phyloP scores from a whole-genome alignment of 345 rosid species.

The Hypericum perforatum region DNA sequence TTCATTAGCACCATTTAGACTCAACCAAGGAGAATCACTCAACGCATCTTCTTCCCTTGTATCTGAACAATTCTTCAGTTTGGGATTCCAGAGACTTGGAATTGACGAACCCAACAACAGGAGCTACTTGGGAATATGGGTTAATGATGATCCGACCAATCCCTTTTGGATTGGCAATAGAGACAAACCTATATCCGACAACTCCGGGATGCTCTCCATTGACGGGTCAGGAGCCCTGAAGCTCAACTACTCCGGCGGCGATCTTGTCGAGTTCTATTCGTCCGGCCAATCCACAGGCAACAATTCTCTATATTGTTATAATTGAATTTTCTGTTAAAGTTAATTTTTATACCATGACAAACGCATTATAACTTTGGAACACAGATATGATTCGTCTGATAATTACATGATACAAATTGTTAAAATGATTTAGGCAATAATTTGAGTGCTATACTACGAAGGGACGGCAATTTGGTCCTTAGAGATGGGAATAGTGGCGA shows the following conservation, averaged over 20 bases:
- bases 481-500: not conserved
- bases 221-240: not conserved
- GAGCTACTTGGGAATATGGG: conserved; percentile 6
- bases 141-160: not conserved
- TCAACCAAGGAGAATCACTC: not conserved
- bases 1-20: not conserved
- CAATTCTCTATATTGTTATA: no score
- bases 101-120: not conserved
- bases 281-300: not conserved
- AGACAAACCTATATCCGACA: not conserved
- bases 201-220: not conserved
- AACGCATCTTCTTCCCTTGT: not conserved
- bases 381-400: no score
- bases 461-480: conserved; percentile 9
- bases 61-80: not conserved
- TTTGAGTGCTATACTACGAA: not conserved
- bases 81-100: not conserved
- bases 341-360: no score
- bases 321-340: no score
- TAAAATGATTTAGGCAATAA: not conserved
- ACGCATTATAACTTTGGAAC: no score
- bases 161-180: conserved; percentile 5
- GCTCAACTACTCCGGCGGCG: conserved; percentile 4
- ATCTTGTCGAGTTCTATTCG: not conserved
- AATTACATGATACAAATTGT: no score